Base-by-base conservation (phyloP, 1,284 basidiomycete genomes). In the Somion occarium region DNA sequence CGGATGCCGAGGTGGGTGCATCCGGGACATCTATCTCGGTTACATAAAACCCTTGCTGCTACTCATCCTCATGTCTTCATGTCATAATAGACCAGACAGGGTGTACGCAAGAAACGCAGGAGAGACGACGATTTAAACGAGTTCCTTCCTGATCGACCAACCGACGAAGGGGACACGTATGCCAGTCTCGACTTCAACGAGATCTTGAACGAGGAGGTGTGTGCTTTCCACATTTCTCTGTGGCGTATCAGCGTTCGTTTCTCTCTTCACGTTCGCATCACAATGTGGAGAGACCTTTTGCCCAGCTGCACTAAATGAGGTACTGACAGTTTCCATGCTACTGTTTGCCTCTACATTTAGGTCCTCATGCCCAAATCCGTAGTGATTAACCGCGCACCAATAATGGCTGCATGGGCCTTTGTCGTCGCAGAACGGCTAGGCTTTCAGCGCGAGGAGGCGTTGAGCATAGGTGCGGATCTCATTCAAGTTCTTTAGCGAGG, bases 381-480 rank as follows among this genome's bases (percentile, higher is more conserved):
- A 23, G 75, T 93, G 7, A 79, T 92, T 48, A 98, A 98, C 68
- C 85, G 95, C 19, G 94, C 95, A 1, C 95, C 96, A 0, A 77
- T 98, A 49, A 91, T 98, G 90, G 93, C 88, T 45, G 91, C 89
- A 1, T 98, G 95, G 95, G 83, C 91, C 0, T 89, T 81, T 50
- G 71, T 93, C 34, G 87, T 98, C 15, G 87, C 91, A 5, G 90
- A 95, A 60, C 75, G 83, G 24, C 74, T 96, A 53, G 91, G 91
- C 2, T 98, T 98, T 65, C 78, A 82, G 48, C 76, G 86, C 47
- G 82, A 90, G 58, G 96, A 98, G 69, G 90, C 96, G 1, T 73
- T 98, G 34, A 93, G 89, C 60, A 88, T 96, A 51, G 91, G 91
- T 86, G 59, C 38, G 73, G n/a, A n/a, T 52, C 50, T 12, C 34